These are phyloP conservation scores for Ogataea degrootiae DNA, from an alignment of 805 yeast genomes.

Conservation along the genomic window DNA sequence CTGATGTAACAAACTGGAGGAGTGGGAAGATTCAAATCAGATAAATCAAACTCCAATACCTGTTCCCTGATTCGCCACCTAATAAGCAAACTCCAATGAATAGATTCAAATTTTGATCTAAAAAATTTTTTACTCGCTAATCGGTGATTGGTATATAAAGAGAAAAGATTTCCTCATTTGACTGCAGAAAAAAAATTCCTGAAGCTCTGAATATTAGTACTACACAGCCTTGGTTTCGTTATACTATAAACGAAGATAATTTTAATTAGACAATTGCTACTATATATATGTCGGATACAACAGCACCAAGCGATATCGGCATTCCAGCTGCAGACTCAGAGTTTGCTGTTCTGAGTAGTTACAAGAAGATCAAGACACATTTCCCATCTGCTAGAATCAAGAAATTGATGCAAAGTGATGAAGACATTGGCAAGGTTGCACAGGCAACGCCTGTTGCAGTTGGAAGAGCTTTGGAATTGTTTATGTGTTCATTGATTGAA, in stretches of 20 bases:
- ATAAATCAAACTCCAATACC: too few species aligned
- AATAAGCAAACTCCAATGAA: too few species aligned
- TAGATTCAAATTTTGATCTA: too few species aligned
- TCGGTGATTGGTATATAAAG: too few species aligned
- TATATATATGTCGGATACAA: neutral
- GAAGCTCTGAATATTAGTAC: too few species aligned
- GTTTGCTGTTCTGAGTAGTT: conserved; percentile 20
- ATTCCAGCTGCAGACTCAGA: neutral
- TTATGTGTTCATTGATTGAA: conserved; percentile 84
- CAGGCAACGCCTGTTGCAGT: conserved; percentile 98
- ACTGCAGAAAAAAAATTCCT: too few species aligned
- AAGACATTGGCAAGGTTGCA: conserved; percentile 97
- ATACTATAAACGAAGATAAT: too few species aligned
- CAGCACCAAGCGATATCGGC: neutral
- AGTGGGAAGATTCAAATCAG: too few species aligned
- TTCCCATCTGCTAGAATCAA: conserved; percentile 93
- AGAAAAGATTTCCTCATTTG: too few species aligned
- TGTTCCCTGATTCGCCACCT: too few species aligned
- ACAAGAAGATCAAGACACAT: conserved; percentile 65
- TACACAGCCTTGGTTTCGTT: neutral
- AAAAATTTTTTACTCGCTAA: too few species aligned
- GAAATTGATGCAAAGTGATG: conserved; percentile 96
- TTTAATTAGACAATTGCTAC: neutral
- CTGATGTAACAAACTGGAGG: too few species aligned
- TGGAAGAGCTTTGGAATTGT: conserved; percentile 89